Evolutionary conservation across 768 basidiomycete species (phyloP).

Genomic region (Psilocybe cyanescens): DNA sequence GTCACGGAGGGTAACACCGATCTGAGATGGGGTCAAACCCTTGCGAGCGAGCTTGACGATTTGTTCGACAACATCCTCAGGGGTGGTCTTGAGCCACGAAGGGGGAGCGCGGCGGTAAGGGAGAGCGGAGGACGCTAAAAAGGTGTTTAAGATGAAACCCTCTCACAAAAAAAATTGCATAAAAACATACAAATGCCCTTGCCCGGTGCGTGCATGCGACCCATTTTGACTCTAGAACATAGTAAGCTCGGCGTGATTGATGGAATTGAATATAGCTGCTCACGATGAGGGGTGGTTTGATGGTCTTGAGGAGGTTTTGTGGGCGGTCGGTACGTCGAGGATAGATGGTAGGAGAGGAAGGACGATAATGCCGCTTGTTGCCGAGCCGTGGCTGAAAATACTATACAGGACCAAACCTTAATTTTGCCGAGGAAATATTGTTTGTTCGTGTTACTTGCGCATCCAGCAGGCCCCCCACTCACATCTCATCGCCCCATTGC

Average conservation of each 20-base stretch:
- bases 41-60: slow-evolving; percentile 98
- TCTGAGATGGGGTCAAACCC: slow-evolving; percentile 97
- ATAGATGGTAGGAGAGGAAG: slow-evolving; percentile 32
- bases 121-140: slow-evolving; percentile 87
- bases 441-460: slow-evolving; percentile 37
- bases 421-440: slow-evolving; percentile 37
- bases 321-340: slow-evolving; percentile 30
- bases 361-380: slow-evolving; percentile 31
- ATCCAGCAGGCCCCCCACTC: slow-evolving; percentile 28
- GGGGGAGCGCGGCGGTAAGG: slow-evolving; percentile 96
- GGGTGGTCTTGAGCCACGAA: slow-evolving; percentile 94
- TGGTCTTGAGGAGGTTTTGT: slow-evolving; percentile 53
- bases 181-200: slow-evolving; percentile 94
- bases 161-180: slow-evolving; percentile 5
- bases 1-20: slow-evolving; percentile 97
- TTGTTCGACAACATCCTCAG: slow-evolving; percentile 94
- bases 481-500: slow-evolving; percentile 35
- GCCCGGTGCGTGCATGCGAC: slow-evolving; percentile 99
- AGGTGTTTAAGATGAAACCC: slow-evolving; percentile 1
- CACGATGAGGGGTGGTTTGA: slow-evolving; percentile 28
- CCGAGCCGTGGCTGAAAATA: slow-evolving; percentile 47
- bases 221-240: slow-evolving; percentile 61
- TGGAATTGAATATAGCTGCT: slow-evolving; percentile 8
- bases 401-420: slow-evolving; percentile 72
- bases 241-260: slow-evolving; percentile 19